Conservation (phyloP, 495 filamentous ascomycete genomes). For the Cryomyces minteri region DNA sequence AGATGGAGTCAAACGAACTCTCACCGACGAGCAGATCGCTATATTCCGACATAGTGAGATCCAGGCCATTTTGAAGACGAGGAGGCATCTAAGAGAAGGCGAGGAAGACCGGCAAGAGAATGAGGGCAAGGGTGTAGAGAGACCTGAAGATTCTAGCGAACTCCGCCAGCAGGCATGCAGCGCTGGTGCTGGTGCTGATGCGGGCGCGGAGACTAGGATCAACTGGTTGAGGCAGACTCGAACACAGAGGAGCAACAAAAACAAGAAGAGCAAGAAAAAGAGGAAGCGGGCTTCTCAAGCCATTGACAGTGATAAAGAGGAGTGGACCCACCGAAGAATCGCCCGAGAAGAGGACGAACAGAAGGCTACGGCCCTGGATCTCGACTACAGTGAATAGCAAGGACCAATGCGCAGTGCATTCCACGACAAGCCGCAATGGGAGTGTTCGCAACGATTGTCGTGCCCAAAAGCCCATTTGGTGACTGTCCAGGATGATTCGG, state of each 20-base stretch:
- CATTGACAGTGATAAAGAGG: slow-evolving; percentile 3
- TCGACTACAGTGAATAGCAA: slow-evolving; percentile 16
- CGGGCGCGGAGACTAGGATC: neutral
- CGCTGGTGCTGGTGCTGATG: too few species aligned
- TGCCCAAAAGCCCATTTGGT: neutral
- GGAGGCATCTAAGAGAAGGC: slow-evolving; percentile 16
- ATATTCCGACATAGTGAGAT: slow-evolving; percentile 88
- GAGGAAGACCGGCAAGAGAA: slow-evolving; percentile 1
- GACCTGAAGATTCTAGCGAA: neutral
- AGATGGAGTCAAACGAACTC: slow-evolving; percentile 75
- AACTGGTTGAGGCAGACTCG: slow-evolving; percentile 12
- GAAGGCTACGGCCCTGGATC: slow-evolving; percentile 8
- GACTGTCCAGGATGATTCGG: neutral
- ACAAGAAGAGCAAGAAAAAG: slow-evolving; percentile 23
- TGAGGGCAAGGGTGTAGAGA: neutral
- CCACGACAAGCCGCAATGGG: too few species aligned
- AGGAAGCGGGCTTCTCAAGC: slow-evolving; percentile 14
- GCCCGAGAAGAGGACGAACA: slow-evolving; percentile 16
- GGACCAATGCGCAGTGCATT: too few species aligned
- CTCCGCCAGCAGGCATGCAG: too few species aligned
- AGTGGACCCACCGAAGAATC: slow-evolving; percentile 15
- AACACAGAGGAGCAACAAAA: slow-evolving; percentile 18
- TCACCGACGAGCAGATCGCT: slow-evolving; percentile 80
- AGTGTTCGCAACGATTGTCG: neutral
- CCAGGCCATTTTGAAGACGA: slow-evolving; percentile 43